Evolutionary conservation across 768 basidiomycete species (phyloP).

Genomic region (Leccinum variicolor): DNA sequence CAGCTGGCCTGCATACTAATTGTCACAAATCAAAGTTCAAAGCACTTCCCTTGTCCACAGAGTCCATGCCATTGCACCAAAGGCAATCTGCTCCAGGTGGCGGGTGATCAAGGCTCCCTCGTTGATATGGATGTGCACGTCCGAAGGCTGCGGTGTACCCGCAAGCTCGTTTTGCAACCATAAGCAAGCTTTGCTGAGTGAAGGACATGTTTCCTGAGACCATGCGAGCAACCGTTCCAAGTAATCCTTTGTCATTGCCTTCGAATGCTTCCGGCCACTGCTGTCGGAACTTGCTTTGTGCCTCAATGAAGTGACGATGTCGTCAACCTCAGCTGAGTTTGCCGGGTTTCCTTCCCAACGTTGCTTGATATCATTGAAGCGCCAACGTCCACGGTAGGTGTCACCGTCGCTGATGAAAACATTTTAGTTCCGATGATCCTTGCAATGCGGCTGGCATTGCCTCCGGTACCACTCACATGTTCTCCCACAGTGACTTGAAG

Average conservation of each 20-base stretch:
- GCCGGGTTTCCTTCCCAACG: background rate
- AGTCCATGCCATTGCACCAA: background rate
- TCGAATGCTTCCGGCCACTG: background rate
- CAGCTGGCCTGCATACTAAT: background rate
- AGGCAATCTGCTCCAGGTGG: background rate
- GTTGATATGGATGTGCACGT: background rate
- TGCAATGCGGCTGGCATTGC: background rate
- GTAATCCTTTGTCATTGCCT: background rate
- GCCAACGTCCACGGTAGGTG: background rate
- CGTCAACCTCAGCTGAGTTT: background rate
- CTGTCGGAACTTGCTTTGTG: background rate
- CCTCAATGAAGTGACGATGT: background rate
- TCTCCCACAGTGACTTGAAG: constrained; percentile 7
- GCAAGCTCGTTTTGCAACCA: background rate
- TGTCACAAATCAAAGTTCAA: background rate
- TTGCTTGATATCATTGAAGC: background rate
- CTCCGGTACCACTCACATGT: background rate
- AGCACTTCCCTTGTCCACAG: background rate
- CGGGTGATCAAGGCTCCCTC: background rate
- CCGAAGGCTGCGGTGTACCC: background rate
- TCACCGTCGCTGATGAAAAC: background rate
- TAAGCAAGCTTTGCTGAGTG: background rate
- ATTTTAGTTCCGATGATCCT: no score
- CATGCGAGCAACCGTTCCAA: background rate
- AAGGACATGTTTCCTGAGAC: background rate